Evolutionary conservation across 2,329 filamentous ascomycete genomes (phyloP).

Genomic region (Parasarocladium wereldwijsianum): DNA sequence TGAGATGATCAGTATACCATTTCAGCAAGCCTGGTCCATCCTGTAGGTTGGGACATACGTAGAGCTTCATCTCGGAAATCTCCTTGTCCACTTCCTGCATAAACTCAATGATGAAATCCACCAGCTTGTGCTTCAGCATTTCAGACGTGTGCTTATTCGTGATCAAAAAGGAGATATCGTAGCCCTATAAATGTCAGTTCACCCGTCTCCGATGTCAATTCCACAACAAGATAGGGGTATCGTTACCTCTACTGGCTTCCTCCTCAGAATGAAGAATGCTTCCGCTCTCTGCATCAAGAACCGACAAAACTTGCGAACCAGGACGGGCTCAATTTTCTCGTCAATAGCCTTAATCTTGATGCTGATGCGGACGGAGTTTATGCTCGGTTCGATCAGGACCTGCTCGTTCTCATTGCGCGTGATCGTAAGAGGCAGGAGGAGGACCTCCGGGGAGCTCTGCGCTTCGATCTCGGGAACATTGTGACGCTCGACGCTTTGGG

Average conservation of each 20-base stretch:
- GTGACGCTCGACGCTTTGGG: constrained; percentile 88
- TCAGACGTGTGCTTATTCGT: constrained; percentile 98
- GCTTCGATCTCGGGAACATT: constrained; percentile 98
- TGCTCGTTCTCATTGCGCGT: constrained; percentile 95
- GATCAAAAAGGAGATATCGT: constrained; percentile 97
- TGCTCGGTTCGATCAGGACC: constrained; percentile 87
- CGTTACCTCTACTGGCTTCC: constrained; percentile 81
- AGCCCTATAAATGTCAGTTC: constrained; percentile 45
- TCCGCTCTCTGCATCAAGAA: constrained; percentile 95
- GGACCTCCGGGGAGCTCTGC: constrained; percentile 78
- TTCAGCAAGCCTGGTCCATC: constrained; percentile 7
- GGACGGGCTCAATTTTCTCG: constrained; percentile 93
- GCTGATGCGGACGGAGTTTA: constrained; percentile 94
- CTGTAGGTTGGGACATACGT: constrained; percentile 49
- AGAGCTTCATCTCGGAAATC: constrained; percentile 99
- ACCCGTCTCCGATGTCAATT: constrained; percentile 9
- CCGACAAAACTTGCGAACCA: constrained; percentile 96
- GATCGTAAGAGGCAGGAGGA: constrained; percentile 80
- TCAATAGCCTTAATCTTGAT: constrained; percentile 99
- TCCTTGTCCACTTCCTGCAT: constrained; percentile 99
- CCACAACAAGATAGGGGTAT: not conserved
- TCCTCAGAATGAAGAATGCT: constrained; percentile 87
- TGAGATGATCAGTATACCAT: constrained; percentile 1
- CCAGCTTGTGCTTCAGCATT: constrained; percentile 97
- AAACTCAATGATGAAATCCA: constrained; percentile 98